Evolutionary conservation across 192 early-diverging fungal species (phyloP).

Genomic region (Lobosporangium transversale): DNA sequence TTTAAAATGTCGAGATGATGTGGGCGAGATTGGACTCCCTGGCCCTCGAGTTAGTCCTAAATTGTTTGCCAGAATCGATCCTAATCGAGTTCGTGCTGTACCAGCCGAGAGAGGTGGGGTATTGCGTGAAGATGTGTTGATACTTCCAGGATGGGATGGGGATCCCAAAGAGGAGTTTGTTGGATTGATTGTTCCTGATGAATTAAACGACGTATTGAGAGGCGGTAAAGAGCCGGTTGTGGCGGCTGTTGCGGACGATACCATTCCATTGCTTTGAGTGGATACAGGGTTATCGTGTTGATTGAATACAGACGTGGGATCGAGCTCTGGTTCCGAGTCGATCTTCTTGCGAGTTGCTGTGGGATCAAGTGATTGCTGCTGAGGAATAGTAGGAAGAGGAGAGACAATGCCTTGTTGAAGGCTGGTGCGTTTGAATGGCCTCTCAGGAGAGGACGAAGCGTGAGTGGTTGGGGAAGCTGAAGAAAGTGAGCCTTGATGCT

Average conservation of each 20-base stretch:
- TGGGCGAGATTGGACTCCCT: constrained; percentile 5
- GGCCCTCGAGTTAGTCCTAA: constrained; percentile 22
- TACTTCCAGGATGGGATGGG: constrained; percentile 6
- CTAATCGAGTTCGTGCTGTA: constrained; percentile 17
- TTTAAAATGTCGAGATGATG: constrained; percentile 19
- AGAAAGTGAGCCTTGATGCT: neutral
- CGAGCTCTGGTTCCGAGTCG: constrained; percentile 9
- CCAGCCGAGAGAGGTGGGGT: constrained; percentile 5
- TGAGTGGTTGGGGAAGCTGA: neutral
- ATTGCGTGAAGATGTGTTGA: neutral
- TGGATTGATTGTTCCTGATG: neutral
- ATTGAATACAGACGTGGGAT: neutral
- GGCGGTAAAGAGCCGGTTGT: neutral
- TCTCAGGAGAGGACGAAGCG: constrained; percentile 10
- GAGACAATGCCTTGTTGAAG: constrained; percentile 11
- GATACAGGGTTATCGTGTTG: constrained; percentile 29
- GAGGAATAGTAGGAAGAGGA: constrained; percentile 3
- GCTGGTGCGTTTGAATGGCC: constrained; percentile 13
- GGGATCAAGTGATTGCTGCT: constrained; percentile 2
- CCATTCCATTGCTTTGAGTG: neutral
- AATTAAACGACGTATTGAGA: neutral
- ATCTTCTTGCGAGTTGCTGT: constrained; percentile 18
- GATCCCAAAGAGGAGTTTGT: constrained; percentile 13
- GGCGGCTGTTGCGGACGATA: neutral
- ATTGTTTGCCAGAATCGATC: constrained; percentile 25